Base-by-base conservation (phyloP, 306 rosid species). In the Mimosa bimucronata region DNA sequence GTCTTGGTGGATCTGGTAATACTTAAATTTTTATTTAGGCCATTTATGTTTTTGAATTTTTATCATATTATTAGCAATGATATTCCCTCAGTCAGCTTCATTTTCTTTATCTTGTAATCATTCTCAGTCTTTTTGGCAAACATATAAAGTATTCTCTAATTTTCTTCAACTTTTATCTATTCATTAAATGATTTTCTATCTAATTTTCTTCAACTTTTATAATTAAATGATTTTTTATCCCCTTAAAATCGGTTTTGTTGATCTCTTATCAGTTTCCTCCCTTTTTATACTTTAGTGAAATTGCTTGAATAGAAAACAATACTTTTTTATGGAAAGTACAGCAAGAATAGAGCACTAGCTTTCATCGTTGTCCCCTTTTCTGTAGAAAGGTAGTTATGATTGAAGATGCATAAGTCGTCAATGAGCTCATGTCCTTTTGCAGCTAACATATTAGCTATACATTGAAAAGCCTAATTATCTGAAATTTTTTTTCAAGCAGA, bases 1-100 rank as follows among this genome's bases (percentile, higher is more conserved):
- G 98, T 90, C 81, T 84, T 95, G 67, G 89, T 95, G 30, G 98
- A 95, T 86, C 69, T 75, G 92, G 98, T 95, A 90, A 85, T 50
- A 37, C 21, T 26, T 57, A 38, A 68, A 29, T 71, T 46, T 30
- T 64, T 80, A 21, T 14, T 69, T 19, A 45, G 19, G 7, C 0
- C 71, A 29, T 23, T 8, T 69, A 31, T 60, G 1, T 3, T 23
- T 9, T 23, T 78, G 52, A 52, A 8, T 44, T 7, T 44, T 45
- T 14, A 70, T 48, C 6, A 71, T 71, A 14, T 48, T 46, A 15
- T 18, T 2, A 25, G 10, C 25, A 44, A 25, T 26, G 15, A 15
- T 7, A 16, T 71, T 4, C 28, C 41, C 76, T 13, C 26, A 48
- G 18, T 46, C n/a, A 46, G 28, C 62, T 46, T 29, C 42, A 18